Conservation (phyloP, 768 basidiomycete genomes). For the Tylopilus sp. region DNA sequence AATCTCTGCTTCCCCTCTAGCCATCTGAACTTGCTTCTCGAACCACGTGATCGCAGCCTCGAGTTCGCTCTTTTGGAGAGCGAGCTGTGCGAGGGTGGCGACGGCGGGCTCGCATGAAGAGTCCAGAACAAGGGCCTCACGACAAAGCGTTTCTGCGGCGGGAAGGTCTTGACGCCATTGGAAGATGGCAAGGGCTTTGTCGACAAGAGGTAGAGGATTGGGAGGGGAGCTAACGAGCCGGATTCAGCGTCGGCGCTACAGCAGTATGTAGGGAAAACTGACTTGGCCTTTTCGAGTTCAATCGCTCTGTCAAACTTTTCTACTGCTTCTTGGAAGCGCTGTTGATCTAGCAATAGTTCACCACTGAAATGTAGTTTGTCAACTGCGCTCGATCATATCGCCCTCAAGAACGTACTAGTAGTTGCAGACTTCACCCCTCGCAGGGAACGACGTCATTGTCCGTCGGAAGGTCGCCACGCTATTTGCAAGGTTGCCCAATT, state of each 20-base stretch:
- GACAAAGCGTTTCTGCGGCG: constrained; percentile 79
- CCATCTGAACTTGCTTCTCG: constrained; percentile 75
- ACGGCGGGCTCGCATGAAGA: constrained; percentile 95
- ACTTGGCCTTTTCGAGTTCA: constrained; percentile 82
- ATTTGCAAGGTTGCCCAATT: constrained; percentile 69
- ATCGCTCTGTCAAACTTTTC: constrained; percentile 92
- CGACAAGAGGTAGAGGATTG: constrained; percentile 92
- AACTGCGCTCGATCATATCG: background rate
- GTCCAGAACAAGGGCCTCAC: constrained; percentile 85
- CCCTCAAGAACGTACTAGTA: constrained; percentile 73
- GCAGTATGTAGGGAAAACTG: constrained; percentile 12
- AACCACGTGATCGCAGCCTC: constrained; percentile 86
- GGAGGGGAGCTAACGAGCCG: constrained; percentile 40
- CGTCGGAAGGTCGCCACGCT: constrained; percentile 90
- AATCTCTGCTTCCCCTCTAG: constrained; percentile 88
- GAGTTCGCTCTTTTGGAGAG: constrained; percentile 86
- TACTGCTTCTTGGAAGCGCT: constrained; percentile 81
- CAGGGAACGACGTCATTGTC: constrained; percentile 81
- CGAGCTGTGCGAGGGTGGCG: constrained; percentile 91
- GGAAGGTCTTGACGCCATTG: constrained; percentile 92
- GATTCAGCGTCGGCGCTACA: background rate
- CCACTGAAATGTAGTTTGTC: constrained; percentile 51
- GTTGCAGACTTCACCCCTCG: constrained; percentile 85
- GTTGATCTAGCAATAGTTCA: constrained; percentile 90
- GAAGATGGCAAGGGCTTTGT: constrained; percentile 95